Conservation (phyloP, 768 basidiomycete species). For the Mycena rebaudengoi region DNA sequence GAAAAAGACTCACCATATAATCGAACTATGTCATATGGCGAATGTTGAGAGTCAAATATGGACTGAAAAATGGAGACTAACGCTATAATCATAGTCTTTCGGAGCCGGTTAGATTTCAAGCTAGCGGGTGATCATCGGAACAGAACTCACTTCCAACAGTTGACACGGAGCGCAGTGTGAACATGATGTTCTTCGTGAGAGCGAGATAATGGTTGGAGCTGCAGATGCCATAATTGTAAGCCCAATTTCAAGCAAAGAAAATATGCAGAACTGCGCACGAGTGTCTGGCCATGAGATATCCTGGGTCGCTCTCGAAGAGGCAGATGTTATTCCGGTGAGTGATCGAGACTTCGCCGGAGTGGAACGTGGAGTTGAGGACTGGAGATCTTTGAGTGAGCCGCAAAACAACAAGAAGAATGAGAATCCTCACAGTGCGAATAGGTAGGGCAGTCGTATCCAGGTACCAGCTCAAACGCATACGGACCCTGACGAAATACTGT, state of each 20-base stretch:
- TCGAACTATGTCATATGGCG: slow-evolving; percentile 47
- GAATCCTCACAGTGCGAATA: slow-evolving; percentile 50
- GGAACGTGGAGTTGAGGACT: slow-evolving; percentile 58
- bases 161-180: slow-evolving; percentile 31
- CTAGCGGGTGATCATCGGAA: neutral
- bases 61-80: neutral
- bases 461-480: slow-evolving; percentile 55
- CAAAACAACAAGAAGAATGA: no score
- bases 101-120: neutral
- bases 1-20: slow-evolving; percentile 41
- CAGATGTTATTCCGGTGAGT: slow-evolving; percentile 59
- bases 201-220: slow-evolving; percentile 23
- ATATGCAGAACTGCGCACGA: slow-evolving; percentile 8
- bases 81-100: slow-evolving; percentile 27
- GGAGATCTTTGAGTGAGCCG: neutral
- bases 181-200: slow-evolving; percentile 29
- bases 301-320: slow-evolving; percentile 61
- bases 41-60: neutral
- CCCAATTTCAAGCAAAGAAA: neutral
- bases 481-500: slow-evolving; percentile 54
- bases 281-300: slow-evolving; percentile 34
- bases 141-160: slow-evolving; percentile 25
- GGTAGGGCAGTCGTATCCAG: slow-evolving; percentile 63
- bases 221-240: neutral
- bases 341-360: slow-evolving; percentile 47